phyloP scores from a whole-genome alignment of 1,139 yeast species.

The Lodderomyces metapsilosis region DNA sequence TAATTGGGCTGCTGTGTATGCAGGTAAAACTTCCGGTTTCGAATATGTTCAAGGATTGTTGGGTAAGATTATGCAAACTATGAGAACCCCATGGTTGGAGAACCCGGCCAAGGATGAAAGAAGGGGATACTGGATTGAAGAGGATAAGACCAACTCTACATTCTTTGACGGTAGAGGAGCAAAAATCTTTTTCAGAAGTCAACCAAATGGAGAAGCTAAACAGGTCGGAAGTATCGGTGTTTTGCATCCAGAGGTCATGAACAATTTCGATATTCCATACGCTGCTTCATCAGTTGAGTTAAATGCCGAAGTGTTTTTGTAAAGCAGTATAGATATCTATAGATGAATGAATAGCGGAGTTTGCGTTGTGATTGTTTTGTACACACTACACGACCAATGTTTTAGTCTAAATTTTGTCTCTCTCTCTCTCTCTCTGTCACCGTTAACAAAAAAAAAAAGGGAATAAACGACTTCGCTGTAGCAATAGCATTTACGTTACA shows the following conservation, averaged over 20 bases:
- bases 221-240: conserved; percentile 88
- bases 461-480: neutral
- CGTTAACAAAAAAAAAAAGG: no score
- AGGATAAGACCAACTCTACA: conserved; percentile 64
- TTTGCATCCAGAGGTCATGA: conserved; percentile 91
- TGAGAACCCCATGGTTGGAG: conserved; percentile 83
- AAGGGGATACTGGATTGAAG: conserved; percentile 87
- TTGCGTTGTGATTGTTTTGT: no score
- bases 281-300: conserved; percentile 91
- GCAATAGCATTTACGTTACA: no score
- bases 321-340: conserved; percentile 7
- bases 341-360: neutral
- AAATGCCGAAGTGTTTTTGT: conserved; percentile 75
- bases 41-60: conserved; percentile 92
- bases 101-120: conserved; percentile 47
- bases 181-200: conserved; percentile 67
- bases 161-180: conserved; percentile 99
- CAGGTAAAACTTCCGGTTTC: conserved; percentile 94
- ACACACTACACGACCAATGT: neutral
- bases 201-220: conserved; percentile 52
- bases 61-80: conserved; percentile 94
- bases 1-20: conserved; percentile 91
- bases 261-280: conserved; percentile 83
- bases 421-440: no score
- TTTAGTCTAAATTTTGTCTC: neutral